Evolutionary conservation across 1,284 basidiomycete genomes (phyloP), one percentile per base, ranked within the genome.

Genomic region (Sanghuangporus weigelae): DNA sequence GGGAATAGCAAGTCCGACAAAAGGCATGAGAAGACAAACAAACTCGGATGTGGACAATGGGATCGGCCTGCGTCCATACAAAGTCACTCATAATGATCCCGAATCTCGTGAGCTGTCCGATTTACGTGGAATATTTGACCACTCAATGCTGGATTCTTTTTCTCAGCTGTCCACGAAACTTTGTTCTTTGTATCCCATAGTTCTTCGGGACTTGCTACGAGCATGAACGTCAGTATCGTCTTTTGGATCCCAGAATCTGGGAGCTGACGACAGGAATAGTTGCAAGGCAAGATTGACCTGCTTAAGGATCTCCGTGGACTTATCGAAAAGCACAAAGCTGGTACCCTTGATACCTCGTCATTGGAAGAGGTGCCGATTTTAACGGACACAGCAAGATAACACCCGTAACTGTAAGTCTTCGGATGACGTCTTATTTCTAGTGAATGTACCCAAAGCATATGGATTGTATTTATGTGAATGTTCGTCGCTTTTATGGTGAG

Each of bases 121-220:
- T 3, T 42, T 36, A 46, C 61, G 58, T 62, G 16, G 21, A 3
- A 2, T 6, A 44, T 7, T 11, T 46, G 16, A 46, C 0, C 44
- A 7, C 44, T 42, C 21, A 46, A 46, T 19, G 44, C 8, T 3
- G 3, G 7, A 56, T 40, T 10, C 3, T 42, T 56, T 40, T 16
- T 31, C 35, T 36, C 49, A 63, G 58, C 21, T 14, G 63, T 70
- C 19, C 21, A 46, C 11, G 85, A 88, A 70, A 89, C 88, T 0
- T 65, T 89, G 0, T 81, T 91, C 70, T 90, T 83, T 67, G 83
- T 84, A 1, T 78, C 85, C 26, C 85, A 87, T 0, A 87, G 85
- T 66, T 88, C 87, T 0, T 91, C 89, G 0, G 88, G 83, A 0
- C 77, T 84, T 14, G 88, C 89, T 0, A 80, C 82, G 59, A 59